A percentile compares a stretch with the other conserved stretches of the same genome.
These are phyloP conservation scores for Mycena latifolia DNA, from an alignment of 768 basidiomycete genomes.

Conservation along the genomic window DNA sequence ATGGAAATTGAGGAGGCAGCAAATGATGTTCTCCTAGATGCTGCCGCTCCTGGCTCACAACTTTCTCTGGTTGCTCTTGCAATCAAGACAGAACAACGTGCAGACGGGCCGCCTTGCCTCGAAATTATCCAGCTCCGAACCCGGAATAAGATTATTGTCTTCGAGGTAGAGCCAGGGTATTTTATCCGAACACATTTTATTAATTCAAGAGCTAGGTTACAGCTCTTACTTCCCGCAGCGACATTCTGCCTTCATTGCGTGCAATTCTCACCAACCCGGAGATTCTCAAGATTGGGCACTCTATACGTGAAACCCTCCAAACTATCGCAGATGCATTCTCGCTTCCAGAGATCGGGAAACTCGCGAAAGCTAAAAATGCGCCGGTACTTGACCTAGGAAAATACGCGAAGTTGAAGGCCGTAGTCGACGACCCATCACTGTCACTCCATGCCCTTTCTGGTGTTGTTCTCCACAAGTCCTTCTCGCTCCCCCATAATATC, in stretches of 20 bases:
- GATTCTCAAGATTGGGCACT: background rate
- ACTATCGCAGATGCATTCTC: background rate
- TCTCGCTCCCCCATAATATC: background rate
- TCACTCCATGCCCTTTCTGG: background rate
- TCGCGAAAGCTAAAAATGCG: constrained; percentile 1
- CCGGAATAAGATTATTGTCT: too few species aligned
- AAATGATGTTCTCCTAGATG: too few species aligned
- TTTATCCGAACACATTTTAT: too few species aligned
- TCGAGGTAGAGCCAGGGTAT: too few species aligned
- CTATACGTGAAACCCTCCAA: constrained; percentile 1
- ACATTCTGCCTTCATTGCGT: background rate
- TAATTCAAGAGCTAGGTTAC: background rate
- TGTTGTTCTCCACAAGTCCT: background rate
- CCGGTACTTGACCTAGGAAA: constrained; percentile 5
- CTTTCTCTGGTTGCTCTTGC: too few species aligned
- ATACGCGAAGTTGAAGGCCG: constrained; percentile 3
- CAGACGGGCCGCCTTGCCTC: too few species aligned
- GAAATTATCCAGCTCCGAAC: too few species aligned
- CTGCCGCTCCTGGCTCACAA: too few species aligned
- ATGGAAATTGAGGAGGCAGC: too few species aligned
- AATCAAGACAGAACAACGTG: too few species aligned
- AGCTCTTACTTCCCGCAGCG: background rate
- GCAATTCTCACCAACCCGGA: constrained; percentile 4
- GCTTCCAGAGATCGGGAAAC: background rate
- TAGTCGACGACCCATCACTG: background rate